Base-by-base conservation (phyloP, 768 basidiomycete species). In the Psilocybe tampanensis region DNA sequence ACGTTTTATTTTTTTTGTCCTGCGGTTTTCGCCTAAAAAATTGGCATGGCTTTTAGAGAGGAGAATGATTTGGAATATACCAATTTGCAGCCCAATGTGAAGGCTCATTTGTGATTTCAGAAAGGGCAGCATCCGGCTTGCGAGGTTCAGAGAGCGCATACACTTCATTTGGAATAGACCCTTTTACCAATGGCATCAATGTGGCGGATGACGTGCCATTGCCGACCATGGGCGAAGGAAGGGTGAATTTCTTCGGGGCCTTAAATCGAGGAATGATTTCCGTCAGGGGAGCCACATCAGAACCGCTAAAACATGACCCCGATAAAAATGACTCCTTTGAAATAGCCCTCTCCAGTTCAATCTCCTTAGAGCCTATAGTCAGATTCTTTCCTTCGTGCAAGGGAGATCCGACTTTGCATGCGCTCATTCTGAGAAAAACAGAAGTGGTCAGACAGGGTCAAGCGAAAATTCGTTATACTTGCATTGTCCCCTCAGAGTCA, bases 1-100 rank as follows among this genome's bases (percentile, higher is more conserved):
- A 95, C 0, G 86, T 90, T 66, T 90, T 90, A 63, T 92, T 83
- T 71, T 94, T 94, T 75, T 80, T 90, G 4, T 72, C 73, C 64
- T 86, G 83, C 51, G 82, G 82, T 63, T 87, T 90, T 34, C 92
- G 81, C 91, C 92, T 92, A 54, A 5, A 22, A 47, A 47, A 34
- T 48, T 41, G 36, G 56, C 43, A 21, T 42, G 33, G n/a, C 52
- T 54, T 44, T 64, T 5, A n/a, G 11, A 5, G 12, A 21, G 11
- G 26, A 34, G 45, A 44, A 41, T 13, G 34, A 24, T 21, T 24
- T 24, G 2, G 15, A 39, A 59, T 44, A 42, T 58, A 47, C 89
- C 90, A 90, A 65, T 88, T 88, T 15, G 80, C 89, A 9, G 82
- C 81, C 89, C 90, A 92, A 64, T 78, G 81, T 15, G 76, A 76